Base-by-base conservation (phyloP, 441 rosid genomes). In the Omphalea diandra region DNA sequence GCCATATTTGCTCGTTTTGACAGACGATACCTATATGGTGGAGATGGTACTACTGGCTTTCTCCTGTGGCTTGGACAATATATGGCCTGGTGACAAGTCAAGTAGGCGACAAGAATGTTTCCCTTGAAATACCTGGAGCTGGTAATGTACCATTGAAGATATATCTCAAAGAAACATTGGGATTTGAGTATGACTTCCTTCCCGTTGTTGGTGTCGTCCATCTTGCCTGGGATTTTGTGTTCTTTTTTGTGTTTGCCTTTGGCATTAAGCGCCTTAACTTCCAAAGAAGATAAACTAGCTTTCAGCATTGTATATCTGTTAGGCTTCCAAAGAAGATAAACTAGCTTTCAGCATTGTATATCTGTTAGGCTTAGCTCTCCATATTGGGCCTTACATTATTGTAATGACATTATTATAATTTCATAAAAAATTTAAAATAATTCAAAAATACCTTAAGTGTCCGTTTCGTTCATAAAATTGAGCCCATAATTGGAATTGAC, bases 31-130 rank as follows among this genome's bases (percentile, higher is more conserved):
- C 98, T 0, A 62, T 82, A 43, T 94, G 97, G 96, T 91, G 97
- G 97, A 91, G 96, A 66, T 93, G 98, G 97, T 90, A 90, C 65
- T 93, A 93, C 69, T 90, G 96, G 97, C 84, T 78, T 54, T 80
- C 88, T 10, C 97, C 98, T 0, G 88, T 86, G 72, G 83, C 97
- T 3, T 94, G 98, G 97, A 90, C 98, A 70, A 62, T 91, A 7
- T 88, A 94, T 14, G 97, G 98, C 1, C 80, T 94, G 27, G 82
- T 94, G 60, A 79, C 90, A 31, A 83, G 90, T 77, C 97, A 94
- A 79, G 81, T 90, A 18, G 98, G 98, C 27, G 87, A 90, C 76
- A 80, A 18, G 2, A 69, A 74, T 6, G 12, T 72, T 27, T 20
- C 1, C 0, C 61, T 94, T 54, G 74, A 73, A 7, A 68, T 88